Evolutionary conservation across 306 rosid genomes (phyloP).

Genomic region (Vicia faba): DNA sequence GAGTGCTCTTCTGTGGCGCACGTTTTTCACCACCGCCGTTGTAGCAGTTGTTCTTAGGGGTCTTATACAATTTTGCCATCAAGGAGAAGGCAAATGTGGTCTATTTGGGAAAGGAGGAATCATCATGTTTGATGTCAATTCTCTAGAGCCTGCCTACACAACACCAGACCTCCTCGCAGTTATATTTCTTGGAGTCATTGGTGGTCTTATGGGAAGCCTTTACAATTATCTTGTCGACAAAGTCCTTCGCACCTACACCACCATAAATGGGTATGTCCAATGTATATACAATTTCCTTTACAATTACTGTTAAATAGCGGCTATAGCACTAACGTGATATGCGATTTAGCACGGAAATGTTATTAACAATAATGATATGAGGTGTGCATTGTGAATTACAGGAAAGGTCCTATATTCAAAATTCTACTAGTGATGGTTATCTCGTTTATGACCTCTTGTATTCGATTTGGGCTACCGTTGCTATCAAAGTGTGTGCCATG

Average conservation of each 20-base stretch:
- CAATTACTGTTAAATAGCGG: neutral
- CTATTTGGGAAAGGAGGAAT: slow-evolving; percentile 82
- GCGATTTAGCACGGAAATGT: too few relatives aligned
- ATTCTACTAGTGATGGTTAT: slow-evolving; percentile 50
- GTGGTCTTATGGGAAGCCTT: slow-evolving; percentile 76
- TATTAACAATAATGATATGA: too few relatives aligned
- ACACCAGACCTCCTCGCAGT: slow-evolving; percentile 57
- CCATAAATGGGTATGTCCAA: slow-evolving; percentile 63
- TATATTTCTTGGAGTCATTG: slow-evolving; percentile 61
- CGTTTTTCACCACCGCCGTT: slow-evolving; percentile 78
- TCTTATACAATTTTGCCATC: slow-evolving; percentile 51
- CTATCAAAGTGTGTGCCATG: slow-evolving; percentile 62
- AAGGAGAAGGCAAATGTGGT: slow-evolving; percentile 60
- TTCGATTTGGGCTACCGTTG: slow-evolving; percentile 72
- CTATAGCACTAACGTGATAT: neutral
- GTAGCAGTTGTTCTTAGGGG: slow-evolving; percentile 71
- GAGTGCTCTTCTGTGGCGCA: slow-evolving; percentile 84
- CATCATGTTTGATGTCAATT: slow-evolving; percentile 61
- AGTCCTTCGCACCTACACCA: slow-evolving; percentile 71
- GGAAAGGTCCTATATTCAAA: slow-evolving; percentile 58
- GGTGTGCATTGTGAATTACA: too few relatives aligned
- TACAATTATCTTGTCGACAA: slow-evolving; percentile 74
- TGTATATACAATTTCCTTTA: neutral
- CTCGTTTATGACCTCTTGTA: slow-evolving; percentile 63
- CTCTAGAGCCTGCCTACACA: slow-evolving; percentile 47